phyloP scores from a whole-genome alignment of 495 filamentous ascomycete genomes.

The Xylaria palmicola region DNA sequence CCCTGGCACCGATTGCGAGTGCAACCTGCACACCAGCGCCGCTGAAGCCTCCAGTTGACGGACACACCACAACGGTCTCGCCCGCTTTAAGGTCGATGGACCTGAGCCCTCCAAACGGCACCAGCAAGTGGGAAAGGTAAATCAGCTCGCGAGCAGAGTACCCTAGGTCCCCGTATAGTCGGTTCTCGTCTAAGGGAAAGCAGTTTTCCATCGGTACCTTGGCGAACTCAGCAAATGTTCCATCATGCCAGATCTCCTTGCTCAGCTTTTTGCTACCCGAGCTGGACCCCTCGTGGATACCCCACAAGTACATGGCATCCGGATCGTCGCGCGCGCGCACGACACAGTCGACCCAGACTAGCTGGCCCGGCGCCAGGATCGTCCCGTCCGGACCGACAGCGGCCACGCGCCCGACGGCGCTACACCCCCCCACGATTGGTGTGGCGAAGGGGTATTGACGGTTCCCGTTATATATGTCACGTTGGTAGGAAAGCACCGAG shows the following conservation, averaged over 20 bases:
- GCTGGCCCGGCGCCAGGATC: neutral
- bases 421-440: slow-evolving; percentile 2
- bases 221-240: slow-evolving; percentile 8
- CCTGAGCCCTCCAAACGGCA: slow-evolving; percentile 43
- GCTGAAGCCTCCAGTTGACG: slow-evolving; percentile 48
- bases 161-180: neutral
- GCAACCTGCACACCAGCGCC: slow-evolving; percentile 46
- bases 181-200: slow-evolving; percentile 1
- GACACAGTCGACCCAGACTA: slow-evolving; percentile 12
- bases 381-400: slow-evolving; percentile 3
- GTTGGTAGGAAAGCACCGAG: slow-evolving; percentile 22
- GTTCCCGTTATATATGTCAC: slow-evolving; percentile 27
- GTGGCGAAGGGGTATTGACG: slow-evolving; percentile 19
- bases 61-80: slow-evolving; percentile 49
- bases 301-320: neutral
- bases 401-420: slow-evolving; percentile 1
- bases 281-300: slow-evolving; percentile 7
- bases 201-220: slow-evolving; percentile 13
- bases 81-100: slow-evolving; percentile 48
- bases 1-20: slow-evolving; percentile 49
- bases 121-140: slow-evolving; percentile 5
- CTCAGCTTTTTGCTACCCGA: slow-evolving; percentile 7
- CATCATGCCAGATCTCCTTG: slow-evolving; percentile 12
- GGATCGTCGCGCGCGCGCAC: slow-evolving; percentile 3
- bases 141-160: slow-evolving; percentile 4